Conservation (phyloP, 2,329 filamentous ascomycete species). For the Paecilomyces dactylethromorphus region DNA sequence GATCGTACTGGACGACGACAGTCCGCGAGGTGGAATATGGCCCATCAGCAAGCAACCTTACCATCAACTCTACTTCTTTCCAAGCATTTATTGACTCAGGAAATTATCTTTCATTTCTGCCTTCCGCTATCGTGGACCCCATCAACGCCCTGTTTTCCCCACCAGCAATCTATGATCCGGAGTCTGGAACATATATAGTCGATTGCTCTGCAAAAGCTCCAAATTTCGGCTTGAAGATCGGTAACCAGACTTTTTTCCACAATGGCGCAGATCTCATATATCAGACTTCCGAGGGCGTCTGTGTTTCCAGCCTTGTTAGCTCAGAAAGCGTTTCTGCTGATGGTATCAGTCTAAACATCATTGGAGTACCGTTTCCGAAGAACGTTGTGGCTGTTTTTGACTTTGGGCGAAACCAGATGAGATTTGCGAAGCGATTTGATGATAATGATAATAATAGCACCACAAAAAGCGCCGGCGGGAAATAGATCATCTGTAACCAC, state of each 20-base stretch:
- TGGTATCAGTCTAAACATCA: constrained; percentile 27
- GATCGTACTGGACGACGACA: constrained; percentile 34
- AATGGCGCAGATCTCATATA: constrained; percentile 24
- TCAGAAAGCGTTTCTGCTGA: constrained; percentile 21
- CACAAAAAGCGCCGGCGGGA: too few relatives aligned
- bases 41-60: constrained; percentile 3
- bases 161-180: constrained; percentile 27
- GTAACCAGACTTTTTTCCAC: constrained; percentile 26
- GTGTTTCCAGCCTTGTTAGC: constrained; percentile 19
- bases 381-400: constrained; percentile 48
- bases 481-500: too few relatives aligned
- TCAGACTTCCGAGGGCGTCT: constrained; percentile 10
- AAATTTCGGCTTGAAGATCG: constrained; percentile 35
- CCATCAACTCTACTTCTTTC: constrained; percentile 23
- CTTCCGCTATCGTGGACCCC: constrained; percentile 29
- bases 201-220: constrained; percentile 38
- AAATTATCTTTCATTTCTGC: constrained; percentile 30
- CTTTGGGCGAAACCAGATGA: constrained; percentile 41
- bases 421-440: too few relatives aligned
- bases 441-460: too few relatives aligned
- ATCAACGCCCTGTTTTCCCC: constrained; percentile 39
- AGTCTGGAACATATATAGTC: constrained; percentile 30
- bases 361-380: constrained; percentile 45
- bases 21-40: constrained; percentile 23
- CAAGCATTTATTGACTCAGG: constrained; percentile 38